These are phyloP conservation scores for Albophoma yamanashiensis DNA, from an alignment of 2,329 filamentous ascomycete species.

Conservation along the genomic window DNA sequence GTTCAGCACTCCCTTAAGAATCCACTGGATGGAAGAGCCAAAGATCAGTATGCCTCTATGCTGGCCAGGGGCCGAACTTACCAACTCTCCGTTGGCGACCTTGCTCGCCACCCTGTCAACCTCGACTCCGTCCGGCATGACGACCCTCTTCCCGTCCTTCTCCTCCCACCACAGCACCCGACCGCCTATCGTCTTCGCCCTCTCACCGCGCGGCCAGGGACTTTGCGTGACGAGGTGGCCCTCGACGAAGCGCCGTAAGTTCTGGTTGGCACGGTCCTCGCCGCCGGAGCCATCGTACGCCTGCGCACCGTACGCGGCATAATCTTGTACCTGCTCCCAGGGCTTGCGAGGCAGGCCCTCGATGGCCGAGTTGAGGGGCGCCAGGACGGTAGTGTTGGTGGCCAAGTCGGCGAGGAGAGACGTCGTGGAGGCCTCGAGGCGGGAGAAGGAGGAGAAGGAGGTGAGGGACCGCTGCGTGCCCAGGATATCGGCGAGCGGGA, in stretches of 20 bases:
- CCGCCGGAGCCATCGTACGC: slow-evolving; percentile 71
- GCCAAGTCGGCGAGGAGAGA: slow-evolving; percentile 55
- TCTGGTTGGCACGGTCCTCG: slow-evolving; percentile 63
- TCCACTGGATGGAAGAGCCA: slow-evolving; percentile 39
- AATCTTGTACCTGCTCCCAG: slow-evolving; percentile 71
- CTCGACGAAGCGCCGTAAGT: slow-evolving; percentile 73
- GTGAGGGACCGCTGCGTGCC: slow-evolving; percentile 69
- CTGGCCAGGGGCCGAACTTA: slow-evolving; percentile 18
- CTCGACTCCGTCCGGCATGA: slow-evolving; percentile 72
- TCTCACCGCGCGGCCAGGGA: slow-evolving; percentile 63
- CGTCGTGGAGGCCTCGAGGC: slow-evolving; percentile 61
- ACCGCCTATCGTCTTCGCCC: slow-evolving; percentile 51
- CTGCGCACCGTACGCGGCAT: slow-evolving; percentile 51
- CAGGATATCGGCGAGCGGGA: slow-evolving; percentile 77
- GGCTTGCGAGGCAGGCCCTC: slow-evolving; percentile 72
- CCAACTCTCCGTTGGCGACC: slow-evolving; percentile 79
- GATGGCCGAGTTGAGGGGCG: slow-evolving; percentile 76
- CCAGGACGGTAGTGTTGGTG: slow-evolving; percentile 73
- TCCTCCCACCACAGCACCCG: slow-evolving; percentile 75
- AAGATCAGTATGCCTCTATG: not conserved
- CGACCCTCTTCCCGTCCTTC: slow-evolving; percentile 54
- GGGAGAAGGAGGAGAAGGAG: slow-evolving; percentile 72
- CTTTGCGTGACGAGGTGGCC: slow-evolving; percentile 67
- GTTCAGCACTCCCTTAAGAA: slow-evolving; percentile 44
- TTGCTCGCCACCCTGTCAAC: slow-evolving; percentile 63